Evolutionary conservation across 148 eudicot genomes (phyloP).

Genomic region (Rhododendron ferrugineum): DNA sequence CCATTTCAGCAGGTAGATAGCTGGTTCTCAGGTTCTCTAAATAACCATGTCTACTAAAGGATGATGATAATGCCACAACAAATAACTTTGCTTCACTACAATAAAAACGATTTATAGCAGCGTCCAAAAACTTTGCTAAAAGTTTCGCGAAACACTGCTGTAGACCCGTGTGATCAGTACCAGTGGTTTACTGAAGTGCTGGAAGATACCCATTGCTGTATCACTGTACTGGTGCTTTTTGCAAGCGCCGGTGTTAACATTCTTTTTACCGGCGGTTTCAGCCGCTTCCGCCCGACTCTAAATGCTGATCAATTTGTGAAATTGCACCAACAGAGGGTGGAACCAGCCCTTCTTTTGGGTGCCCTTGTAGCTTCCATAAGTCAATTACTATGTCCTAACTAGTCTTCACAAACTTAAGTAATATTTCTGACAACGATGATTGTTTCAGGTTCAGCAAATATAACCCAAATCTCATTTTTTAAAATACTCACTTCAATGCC

Average conservation of each 20-base stretch:
- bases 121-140: not conserved
- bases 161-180: too few relatives aligned
- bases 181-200: too few relatives aligned
- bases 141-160: too few relatives aligned
- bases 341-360: not conserved
- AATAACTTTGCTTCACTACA: not conserved
- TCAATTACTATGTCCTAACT: not conserved
- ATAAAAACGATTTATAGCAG: too few relatives aligned
- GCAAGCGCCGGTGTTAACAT: too few relatives aligned
- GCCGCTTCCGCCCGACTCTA: not conserved
- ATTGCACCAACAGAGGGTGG: not conserved
- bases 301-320: not conserved
- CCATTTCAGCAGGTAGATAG: not conserved
- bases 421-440: not conserved
- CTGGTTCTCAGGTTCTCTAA: not conserved
- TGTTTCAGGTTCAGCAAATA: not conserved
- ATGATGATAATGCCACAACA: not conserved
- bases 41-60: not conserved
- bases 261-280: not conserved
- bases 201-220: too few relatives aligned
- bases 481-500: slow-evolving; percentile 6
- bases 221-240: too few relatives aligned
- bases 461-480: slow-evolving; percentile 7
- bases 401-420: not conserved
- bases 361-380: not conserved